phyloP scores from a whole-genome alignment of 352 stramenopile species.

The Phytopythium chamaehyphon region DNA sequence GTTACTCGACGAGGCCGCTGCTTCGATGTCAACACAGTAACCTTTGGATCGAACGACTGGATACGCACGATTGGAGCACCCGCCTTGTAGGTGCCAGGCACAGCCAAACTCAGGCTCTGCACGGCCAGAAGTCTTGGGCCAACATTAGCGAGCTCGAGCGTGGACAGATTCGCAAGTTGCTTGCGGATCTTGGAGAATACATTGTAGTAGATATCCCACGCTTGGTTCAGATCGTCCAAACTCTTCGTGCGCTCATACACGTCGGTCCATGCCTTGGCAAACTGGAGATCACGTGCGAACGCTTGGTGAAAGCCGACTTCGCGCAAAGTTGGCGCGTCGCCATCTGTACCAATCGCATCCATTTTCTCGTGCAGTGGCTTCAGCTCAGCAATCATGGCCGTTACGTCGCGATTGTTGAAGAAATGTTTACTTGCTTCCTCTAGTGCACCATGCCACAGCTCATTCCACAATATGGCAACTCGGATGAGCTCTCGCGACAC shows the following conservation, averaged over 20 bases:
- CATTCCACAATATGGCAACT: constrained; percentile 99
- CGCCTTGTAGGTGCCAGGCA: constrained; percentile 92
- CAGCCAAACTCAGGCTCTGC: constrained; percentile 93
- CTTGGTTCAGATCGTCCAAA: constrained; percentile 81
- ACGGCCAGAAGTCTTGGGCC: constrained; percentile 95
- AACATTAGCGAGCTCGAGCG: constrained; percentile 96
- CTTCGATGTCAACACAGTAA: constrained; percentile 98
- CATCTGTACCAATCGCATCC: constrained; percentile 51
- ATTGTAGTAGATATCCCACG: constrained; percentile 99
- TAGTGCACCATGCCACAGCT: constrained; percentile 97
- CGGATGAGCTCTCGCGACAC: constrained; percentile 97
- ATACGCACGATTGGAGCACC: constrained; percentile 86
- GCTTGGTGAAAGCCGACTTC: constrained; percentile 85
- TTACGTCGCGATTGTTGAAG: constrained; percentile 96
- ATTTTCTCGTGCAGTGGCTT: constrained; percentile 93
- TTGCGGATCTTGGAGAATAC: constrained; percentile 95
- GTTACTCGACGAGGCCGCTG: constrained; percentile 98
- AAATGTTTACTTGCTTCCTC: constrained; percentile 98
- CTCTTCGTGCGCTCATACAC: constrained; percentile 77
- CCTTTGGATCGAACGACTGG: constrained; percentile 91
- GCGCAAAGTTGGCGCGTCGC: constrained; percentile 79
- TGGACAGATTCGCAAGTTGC: constrained; percentile 94
- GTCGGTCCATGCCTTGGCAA: constrained; percentile 82
- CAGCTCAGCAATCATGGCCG: constrained; percentile 96
- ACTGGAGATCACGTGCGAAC: constrained; percentile 92